Base-by-base conservation (phyloP, 1,284 basidiomycete genomes). In the Leccinum colubrinum region DNA sequence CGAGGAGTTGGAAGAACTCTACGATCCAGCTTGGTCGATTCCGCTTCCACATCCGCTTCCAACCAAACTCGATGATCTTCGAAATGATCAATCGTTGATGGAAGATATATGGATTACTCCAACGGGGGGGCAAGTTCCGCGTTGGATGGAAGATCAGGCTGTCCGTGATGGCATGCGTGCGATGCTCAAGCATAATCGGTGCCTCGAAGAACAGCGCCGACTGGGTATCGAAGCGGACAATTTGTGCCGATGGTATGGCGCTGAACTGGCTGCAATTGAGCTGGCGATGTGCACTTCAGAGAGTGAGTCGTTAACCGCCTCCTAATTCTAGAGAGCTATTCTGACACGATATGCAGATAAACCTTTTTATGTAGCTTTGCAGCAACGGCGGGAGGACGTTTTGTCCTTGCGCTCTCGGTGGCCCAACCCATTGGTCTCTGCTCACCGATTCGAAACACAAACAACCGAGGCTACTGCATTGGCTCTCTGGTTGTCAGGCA, bases 91-190 rank as follows among this genome's bases (percentile, higher is more conserved):
- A 0, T 60, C 56, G 1, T 65, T 81, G 0, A 73, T 79, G 68
- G 68, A 79, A 55, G 79, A 80, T 61, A 70, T 81, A 0, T 81
- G 79, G 79, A 72, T 78, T 12, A 65, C 68, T 0, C 70, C 62
- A 0, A 55, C 68, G 1, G 12, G 58, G 1, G 65, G 58, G 0
- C 27, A 59, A 2, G 43, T 64, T 11, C 78, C 75, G 1, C 59
- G 60, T 2, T 80, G 78, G 79, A 68, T 80, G 0, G 64, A 72
- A 11, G 75, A 79, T 56, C n/a, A 54, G 0, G 57, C 68, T 25
- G 66, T 78, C 1, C 69, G 70, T 3, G 51, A 70, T 5, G 75
- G 76, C 1, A 79, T 79, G 6, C 63, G 67, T 0, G 74, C 70
- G 0, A 65, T 78, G 58, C 68, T 76, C 1, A 69, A 70, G 17